Evolutionary conservation across 164 flowering plant genomes (phyloP).

Genomic region (Kalanchoe fedtschenkoi): DNA sequence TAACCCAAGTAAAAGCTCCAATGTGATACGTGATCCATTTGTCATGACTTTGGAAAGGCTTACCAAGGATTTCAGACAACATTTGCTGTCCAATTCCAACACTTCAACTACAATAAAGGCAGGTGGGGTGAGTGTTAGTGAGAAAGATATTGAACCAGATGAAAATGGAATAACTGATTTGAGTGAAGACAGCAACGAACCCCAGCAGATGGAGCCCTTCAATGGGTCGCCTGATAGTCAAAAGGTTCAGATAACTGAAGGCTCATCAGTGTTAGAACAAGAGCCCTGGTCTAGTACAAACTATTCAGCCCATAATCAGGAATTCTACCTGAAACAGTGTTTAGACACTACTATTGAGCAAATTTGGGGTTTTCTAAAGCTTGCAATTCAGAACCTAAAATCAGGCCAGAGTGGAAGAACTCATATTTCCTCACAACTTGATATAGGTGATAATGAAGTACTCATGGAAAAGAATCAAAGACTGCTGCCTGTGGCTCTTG

Average conservation of each 20-base stretch:
- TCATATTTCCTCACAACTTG: slow-evolving; percentile 44
- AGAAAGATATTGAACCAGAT: slow-evolving; percentile 12
- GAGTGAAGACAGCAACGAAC: slow-evolving; percentile 9
- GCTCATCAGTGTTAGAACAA: slow-evolving; percentile 14
- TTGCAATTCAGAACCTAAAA: slow-evolving; percentile 39
- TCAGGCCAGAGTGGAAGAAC: slow-evolving; percentile 28
- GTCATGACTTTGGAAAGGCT: slow-evolving; percentile 18
- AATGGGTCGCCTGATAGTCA: slow-evolving; percentile 18
- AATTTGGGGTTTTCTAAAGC: slow-evolving; percentile 25
- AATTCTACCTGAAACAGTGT: slow-evolving; percentile 16
- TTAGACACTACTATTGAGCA: slow-evolving; percentile 22
- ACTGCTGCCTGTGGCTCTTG: slow-evolving; percentile 67
- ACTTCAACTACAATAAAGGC: slow-evolving; percentile 10
- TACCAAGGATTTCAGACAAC: slow-evolving; percentile 10
- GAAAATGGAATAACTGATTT: slow-evolving; percentile 12
- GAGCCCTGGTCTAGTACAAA: slow-evolving; percentile 20
- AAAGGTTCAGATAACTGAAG: slow-evolving; percentile 16
- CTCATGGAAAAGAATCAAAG: slow-evolving; percentile 46
- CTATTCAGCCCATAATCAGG: slow-evolving; percentile 19
- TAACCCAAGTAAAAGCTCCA: slow-evolving; percentile 9
- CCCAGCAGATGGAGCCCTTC: slow-evolving; percentile 15
- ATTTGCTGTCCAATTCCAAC: slow-evolving; percentile 12
- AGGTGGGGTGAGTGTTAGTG: slow-evolving; percentile 1
- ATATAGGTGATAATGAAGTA: slow-evolving; percentile 38
- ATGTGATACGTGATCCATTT: slow-evolving; percentile 20